These are phyloP conservation scores for Fragaria vesca DNA, from an alignment of 306 rosid species.

Conservation along the genomic window DNA sequence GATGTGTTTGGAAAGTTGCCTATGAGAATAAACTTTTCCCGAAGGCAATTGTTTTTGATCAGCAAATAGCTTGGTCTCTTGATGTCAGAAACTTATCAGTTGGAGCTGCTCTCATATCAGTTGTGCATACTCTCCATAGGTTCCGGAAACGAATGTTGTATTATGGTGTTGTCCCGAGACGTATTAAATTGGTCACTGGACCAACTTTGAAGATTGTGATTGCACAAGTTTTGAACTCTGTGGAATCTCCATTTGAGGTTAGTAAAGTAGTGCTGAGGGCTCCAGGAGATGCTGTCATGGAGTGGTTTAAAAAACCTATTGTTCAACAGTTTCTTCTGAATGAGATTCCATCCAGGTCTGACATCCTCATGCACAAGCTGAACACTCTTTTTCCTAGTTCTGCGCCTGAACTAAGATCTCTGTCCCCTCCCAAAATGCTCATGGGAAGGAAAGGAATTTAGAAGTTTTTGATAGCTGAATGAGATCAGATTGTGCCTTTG, in stretches of 20 bases:
- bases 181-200: slow-evolving; percentile 88
- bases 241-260: slow-evolving; percentile 95
- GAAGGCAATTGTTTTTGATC: slow-evolving; percentile 89
- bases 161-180: slow-evolving; percentile 81
- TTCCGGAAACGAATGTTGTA: slow-evolving; percentile 95
- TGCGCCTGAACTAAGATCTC: slow-evolving; percentile 86
- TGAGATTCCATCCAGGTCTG: slow-evolving; percentile 81
- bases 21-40: slow-evolving; percentile 98
- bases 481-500: neutral
- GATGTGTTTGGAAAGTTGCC: slow-evolving; percentile 93
- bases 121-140: slow-evolving; percentile 89
- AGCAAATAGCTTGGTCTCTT: slow-evolving; percentile 97
- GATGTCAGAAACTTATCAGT: slow-evolving; percentile 93
- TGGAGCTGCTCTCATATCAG: slow-evolving; percentile 88
- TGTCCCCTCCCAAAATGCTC: slow-evolving; percentile 76
- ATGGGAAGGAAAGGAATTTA: slow-evolving; percentile 53
- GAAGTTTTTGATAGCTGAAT: neutral
- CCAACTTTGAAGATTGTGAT: slow-evolving; percentile 84
- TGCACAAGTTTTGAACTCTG: slow-evolving; percentile 81
- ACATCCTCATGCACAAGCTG: slow-evolving; percentile 87
- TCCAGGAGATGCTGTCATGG: slow-evolving; percentile 92
- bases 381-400: slow-evolving; percentile 92
- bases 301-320: slow-evolving; percentile 94
- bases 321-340: slow-evolving; percentile 96
- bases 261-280: slow-evolving; percentile 95